These are phyloP conservation scores for Apiotrichum gamsii DNA, from an alignment of 1,284 basidiomycete genomes.

Conservation along the genomic window DNA sequence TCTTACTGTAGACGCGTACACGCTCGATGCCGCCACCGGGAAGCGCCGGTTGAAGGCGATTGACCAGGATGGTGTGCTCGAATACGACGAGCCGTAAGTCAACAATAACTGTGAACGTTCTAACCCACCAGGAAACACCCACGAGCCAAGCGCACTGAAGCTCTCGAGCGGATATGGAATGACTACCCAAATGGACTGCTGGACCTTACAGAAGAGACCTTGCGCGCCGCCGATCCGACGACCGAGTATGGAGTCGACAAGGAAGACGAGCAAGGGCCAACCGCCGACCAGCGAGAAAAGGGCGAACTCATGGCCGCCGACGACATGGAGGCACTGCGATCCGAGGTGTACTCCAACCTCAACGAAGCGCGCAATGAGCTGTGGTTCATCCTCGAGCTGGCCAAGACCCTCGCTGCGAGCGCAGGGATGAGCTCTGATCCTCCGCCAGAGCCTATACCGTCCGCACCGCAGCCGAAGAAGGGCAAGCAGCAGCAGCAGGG, in stretches of 20 bases:
- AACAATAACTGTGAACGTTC: too few species aligned
- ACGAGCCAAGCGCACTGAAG: conserved; percentile 28
- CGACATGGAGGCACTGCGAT: conserved; percentile 38
- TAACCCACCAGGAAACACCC: conserved; percentile 15
- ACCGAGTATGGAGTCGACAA: conserved; percentile 15
- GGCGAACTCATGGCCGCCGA: conserved; percentile 28
- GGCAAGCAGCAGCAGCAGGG: conserved; percentile 3
- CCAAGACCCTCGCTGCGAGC: conserved; percentile 31
- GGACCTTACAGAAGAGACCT: conserved; percentile 29
- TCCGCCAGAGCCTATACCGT: conserved; percentile 22
- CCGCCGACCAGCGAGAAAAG: conserved; percentile 11
- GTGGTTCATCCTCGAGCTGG: conserved; percentile 41
- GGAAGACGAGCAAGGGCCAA: conserved; percentile 2
- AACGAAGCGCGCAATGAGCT: conserved; percentile 43
- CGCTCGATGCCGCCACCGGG: conserved; percentile 24
- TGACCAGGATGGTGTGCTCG: conserved; percentile 26
- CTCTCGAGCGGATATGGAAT: conserved; percentile 37
- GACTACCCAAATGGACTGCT: conserved; percentile 39
- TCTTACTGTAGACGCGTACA: conserved; percentile 29
- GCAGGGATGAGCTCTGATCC: conserved; percentile 25
- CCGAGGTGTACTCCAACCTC: conserved; percentile 28
- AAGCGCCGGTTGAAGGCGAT: conserved; percentile 24
- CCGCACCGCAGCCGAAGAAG: conserved; percentile 4
- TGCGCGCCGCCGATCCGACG: conserved; percentile 13
- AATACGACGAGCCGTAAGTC: conserved; percentile 31